phyloP scores from a whole-genome alignment of 805 yeast genomes.

The Zygosaccharomyces bailii region DNA sequence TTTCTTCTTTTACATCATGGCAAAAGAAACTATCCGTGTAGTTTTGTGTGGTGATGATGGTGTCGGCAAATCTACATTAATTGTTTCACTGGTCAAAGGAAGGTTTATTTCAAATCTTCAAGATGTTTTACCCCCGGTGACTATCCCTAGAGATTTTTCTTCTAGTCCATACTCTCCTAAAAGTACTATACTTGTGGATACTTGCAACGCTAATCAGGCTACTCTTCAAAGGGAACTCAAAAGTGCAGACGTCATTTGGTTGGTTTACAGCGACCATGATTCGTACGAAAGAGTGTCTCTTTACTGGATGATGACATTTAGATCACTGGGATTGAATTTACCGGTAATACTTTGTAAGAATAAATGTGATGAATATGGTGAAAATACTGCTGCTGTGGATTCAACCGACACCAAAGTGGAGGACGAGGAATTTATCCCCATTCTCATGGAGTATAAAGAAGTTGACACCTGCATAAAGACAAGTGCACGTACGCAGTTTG shows the following conservation, averaged over 20 bases:
- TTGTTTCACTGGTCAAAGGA: conserved; percentile 79
- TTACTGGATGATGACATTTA: conserved; percentile 91
- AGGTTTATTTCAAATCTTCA: conserved; percentile 73
- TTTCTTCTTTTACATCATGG: conserved; percentile 32
- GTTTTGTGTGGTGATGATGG: conserved; percentile 95
- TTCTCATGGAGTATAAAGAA: conserved; percentile 87
- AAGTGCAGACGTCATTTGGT: conserved; percentile 86
- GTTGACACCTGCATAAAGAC: conserved; percentile 88
- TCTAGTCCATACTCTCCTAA: conserved; percentile 57
- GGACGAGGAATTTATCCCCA: conserved; percentile 79
- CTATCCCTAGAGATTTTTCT: conserved; percentile 71
- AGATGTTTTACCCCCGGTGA: conserved; percentile 75
- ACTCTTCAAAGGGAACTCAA: conserved; percentile 69
- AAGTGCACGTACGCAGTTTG: conserved; percentile 77
- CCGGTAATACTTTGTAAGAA: conserved; percentile 92
- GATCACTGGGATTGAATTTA: conserved; percentile 89
- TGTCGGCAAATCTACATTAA: conserved; percentile 78
- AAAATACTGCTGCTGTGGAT: conserved; percentile 12
- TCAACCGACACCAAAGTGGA: conserved; percentile 46
- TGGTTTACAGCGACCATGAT: conserved; percentile 91
- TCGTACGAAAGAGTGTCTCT: conserved; percentile 88
- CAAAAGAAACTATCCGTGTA: conserved; percentile 60
- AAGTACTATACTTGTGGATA: conserved; percentile 75
- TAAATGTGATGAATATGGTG: conserved; percentile 51
- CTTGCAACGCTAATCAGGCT: conserved; percentile 61